These are phyloP conservation scores for Phaffia rhodozyma DNA, from an alignment of 1,284 basidiomycete species.

Conservation along the genomic window DNA sequence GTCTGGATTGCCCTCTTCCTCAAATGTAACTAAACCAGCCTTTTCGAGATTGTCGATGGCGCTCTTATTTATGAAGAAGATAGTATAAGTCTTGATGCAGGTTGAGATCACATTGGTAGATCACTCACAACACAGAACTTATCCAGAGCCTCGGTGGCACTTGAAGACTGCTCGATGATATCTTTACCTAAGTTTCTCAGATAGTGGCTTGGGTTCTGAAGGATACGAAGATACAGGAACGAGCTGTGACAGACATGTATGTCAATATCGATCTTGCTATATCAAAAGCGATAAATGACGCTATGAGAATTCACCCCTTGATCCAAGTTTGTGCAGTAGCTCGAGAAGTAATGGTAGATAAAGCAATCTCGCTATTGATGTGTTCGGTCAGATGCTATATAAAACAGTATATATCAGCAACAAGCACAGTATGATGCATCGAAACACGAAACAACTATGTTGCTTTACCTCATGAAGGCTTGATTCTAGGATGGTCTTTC, in stretches of 20 bases:
- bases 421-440: constrained; percentile 41
- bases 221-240: constrained; percentile 71
- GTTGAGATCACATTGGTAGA: not conserved
- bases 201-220: constrained; percentile 68
- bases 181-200: constrained; percentile 43
- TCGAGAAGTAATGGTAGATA: constrained; percentile 61
- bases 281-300: no score
- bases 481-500: constrained; percentile 11
- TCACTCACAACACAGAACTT: constrained; percentile 45
- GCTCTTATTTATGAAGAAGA: constrained; percentile 30
- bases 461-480: constrained; percentile 11
- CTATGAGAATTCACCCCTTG: constrained; percentile 33
- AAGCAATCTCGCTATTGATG: constrained; percentile 79
- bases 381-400: constrained; percentile 63
- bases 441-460: no score
- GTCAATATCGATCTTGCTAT: no score
- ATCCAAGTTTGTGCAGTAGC: constrained; percentile 61
- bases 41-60: constrained; percentile 50
- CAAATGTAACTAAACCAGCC: constrained; percentile 45
- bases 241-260: constrained; percentile 35
- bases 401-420: constrained; percentile 32
- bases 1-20: constrained; percentile 32
- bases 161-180: constrained; percentile 26
- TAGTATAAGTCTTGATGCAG: not conserved
- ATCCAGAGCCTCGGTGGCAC: constrained; percentile 55